A percentile compares a stretch with the other conserved stretches of the same genome.
Conservation (phyloP, 352 stramenopile genomes). For the Phytopythium litorale region DNA sequence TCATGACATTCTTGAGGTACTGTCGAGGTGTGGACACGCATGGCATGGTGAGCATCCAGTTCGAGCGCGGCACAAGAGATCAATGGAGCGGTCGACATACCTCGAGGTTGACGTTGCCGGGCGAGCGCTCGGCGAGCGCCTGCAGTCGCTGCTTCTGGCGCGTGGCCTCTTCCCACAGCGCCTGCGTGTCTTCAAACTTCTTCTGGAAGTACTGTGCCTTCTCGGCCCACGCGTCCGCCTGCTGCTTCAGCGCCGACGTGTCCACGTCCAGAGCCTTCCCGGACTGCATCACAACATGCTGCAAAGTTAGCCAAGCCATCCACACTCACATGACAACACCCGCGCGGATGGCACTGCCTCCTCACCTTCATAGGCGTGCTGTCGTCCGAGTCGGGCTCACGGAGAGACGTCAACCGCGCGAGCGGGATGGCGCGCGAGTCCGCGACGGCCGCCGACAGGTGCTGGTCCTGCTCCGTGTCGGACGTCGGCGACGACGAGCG, state of each 20-base stretch:
- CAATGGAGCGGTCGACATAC: conserved; percentile 19
- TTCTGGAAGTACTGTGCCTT: conserved; percentile 44
- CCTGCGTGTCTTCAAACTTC: conserved; percentile 46
- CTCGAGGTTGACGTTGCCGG: conserved; percentile 60
- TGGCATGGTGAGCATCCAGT: neutral
- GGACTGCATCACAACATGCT: neutral
- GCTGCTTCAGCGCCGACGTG: conserved; percentile 33
- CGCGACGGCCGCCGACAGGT: conserved; percentile 35
- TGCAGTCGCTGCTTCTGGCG: conserved; percentile 56
- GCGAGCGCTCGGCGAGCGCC: conserved; percentile 34
- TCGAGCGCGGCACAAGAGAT: too few species aligned
- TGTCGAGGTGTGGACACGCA: conserved; percentile 12
- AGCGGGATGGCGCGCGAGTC: conserved; percentile 46
- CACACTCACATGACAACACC: neutral
- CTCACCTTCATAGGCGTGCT: neutral
- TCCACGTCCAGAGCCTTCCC: conserved; percentile 18
- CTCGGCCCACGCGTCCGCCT: conserved; percentile 39
- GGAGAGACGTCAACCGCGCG: conserved; percentile 15
- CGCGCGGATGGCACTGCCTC: too few species aligned
- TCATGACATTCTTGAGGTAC: conserved; percentile 84
- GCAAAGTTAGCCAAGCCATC: neutral
- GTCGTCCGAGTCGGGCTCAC: neutral
- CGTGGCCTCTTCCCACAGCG: conserved; percentile 43
- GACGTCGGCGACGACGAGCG: conserved; percentile 14
- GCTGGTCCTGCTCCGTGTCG: conserved; percentile 26